Evolutionary conservation across 768 basidiomycete genomes (phyloP).

Genomic region (Auricularia sp.): DNA sequence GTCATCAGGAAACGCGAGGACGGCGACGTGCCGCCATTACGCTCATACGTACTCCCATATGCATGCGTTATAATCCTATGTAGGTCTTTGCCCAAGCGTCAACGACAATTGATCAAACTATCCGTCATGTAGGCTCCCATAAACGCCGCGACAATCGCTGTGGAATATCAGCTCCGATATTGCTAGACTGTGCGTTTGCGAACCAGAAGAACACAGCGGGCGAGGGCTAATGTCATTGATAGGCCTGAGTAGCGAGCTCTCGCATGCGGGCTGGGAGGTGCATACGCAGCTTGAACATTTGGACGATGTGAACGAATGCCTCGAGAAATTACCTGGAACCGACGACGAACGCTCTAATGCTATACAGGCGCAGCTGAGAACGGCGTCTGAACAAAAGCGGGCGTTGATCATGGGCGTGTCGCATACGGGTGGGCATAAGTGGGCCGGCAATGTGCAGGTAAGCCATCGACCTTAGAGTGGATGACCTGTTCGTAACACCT

Average conservation of each 20-base stretch:
- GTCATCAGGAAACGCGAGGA: conserved; percentile 28
- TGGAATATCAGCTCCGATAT: conserved; percentile 73
- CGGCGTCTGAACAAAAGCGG: conserved; percentile 43
- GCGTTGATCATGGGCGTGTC: conserved; percentile 81
- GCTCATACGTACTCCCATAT: conserved; percentile 80
- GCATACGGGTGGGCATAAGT: conserved; percentile 91
- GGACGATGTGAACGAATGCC: conserved; percentile 34
- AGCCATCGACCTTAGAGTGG: conserved; percentile 23
- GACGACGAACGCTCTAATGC: conserved; percentile 46
- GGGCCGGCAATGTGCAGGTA: conserved; percentile 84
- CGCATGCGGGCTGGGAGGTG: conserved; percentile 61
- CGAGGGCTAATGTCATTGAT: conserved; percentile 11
- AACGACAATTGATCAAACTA: neutral
- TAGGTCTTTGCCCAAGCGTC: conserved; percentile 29
- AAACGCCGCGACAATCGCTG: conserved; percentile 90
- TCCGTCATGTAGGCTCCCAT: conserved; percentile 62
- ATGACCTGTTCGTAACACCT: neutral
- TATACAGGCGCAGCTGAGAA: conserved; percentile 36
- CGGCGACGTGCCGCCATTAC: conserved; percentile 38
- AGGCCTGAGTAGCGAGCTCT: conserved; percentile 58
- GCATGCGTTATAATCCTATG: conserved; percentile 84
- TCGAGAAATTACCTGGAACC: conserved; percentile 50
- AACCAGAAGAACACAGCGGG: neutral
- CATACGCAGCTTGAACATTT: conserved; percentile 64
- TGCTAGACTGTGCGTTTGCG: conserved; percentile 52